Conservation (phyloP, 257 asterid species). For the Fraxinus pennsylvanica region DNA sequence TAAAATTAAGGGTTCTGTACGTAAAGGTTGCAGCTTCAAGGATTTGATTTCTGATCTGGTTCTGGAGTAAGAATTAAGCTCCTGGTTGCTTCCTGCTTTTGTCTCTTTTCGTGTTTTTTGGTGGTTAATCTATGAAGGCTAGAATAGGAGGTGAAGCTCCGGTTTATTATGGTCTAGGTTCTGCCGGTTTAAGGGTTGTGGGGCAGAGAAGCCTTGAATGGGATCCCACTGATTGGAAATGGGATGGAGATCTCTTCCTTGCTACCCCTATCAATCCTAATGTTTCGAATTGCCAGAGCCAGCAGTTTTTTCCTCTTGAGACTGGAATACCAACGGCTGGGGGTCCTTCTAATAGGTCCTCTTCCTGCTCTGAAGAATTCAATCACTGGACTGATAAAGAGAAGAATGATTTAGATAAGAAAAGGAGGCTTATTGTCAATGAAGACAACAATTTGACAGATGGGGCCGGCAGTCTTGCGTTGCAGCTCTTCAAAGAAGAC, state of each 20-base stretch:
- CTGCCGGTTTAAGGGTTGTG: too few species aligned
- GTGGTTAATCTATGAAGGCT: constrained; percentile 43
- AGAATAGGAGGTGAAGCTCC: constrained; percentile 45
- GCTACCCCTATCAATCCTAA: constrained; percentile 21
- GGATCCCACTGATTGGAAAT: too few species aligned
- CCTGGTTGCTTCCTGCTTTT: not conserved
- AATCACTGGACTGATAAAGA: constrained; percentile 27
- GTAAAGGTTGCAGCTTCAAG: not conserved
- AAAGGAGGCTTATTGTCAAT: constrained; percentile 44
- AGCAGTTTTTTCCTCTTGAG: constrained; percentile 51
- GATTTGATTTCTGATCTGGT: constrained; percentile 30
- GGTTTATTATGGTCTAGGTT: constrained; percentile 28
- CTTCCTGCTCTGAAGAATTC: constrained; percentile 61
- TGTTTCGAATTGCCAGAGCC: constrained; percentile 33
- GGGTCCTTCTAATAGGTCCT: constrained; percentile 54
- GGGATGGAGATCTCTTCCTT: too few species aligned
- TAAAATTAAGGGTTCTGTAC: not conserved
- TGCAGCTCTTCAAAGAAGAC: constrained; percentile 55
- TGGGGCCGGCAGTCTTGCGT: constrained; percentile 40
- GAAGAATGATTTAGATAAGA: constrained; percentile 51
- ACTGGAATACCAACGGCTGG: constrained; percentile 24
- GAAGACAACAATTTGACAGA: constrained; percentile 32
- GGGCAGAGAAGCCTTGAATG: too few species aligned
- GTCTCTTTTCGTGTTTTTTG: not conserved
- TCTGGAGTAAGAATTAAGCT: not conserved